A percentile compares a stretch with the other conserved stretches of the same genome.
phyloP scores from a whole-genome alignment of 352 stramenopile species.

The Saprolegnia diclina region DNA sequence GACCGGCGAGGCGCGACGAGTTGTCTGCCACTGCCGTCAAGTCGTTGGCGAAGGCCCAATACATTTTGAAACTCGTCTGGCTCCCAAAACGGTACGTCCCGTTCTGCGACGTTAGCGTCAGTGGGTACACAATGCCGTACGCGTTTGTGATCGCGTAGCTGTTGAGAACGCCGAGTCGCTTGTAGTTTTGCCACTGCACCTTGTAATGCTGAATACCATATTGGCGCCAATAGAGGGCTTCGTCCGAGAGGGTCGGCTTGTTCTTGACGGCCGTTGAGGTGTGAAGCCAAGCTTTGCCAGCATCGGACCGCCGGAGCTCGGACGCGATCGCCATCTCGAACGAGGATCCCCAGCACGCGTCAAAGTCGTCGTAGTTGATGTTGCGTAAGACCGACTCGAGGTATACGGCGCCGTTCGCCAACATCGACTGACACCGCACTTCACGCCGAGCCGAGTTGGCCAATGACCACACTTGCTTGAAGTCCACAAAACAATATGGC shows the following conservation, averaged over 20 bases:
- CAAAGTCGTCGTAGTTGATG: neutral
- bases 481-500: constrained; percentile 10
- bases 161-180: constrained; percentile 1
- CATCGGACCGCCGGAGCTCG: neutral
- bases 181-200: constrained; percentile 14
- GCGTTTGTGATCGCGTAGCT: neutral
- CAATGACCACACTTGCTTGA: constrained; percentile 1
- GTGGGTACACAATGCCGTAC: neutral
- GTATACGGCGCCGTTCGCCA: neutral
- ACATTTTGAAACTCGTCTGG: constrained; percentile 2
- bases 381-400: constrained; percentile 8
- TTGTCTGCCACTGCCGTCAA: neutral
- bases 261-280: neutral
- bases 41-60: constrained; percentile 4
- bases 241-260: neutral
- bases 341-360: neutral
- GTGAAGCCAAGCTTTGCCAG: neutral
- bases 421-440: neutral
- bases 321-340: constrained; percentile 2
- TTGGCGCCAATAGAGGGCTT: neutral
- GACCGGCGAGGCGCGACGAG: neutral
- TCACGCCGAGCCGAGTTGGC: neutral
- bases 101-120: neutral
- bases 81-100: neutral
- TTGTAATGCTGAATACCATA: neutral